Percentiles rank a stretch among this genome's conserved stretches.
phyloP scores from a whole-genome alignment of 2,329 filamentous ascomycete species.

The Stachybotrys chartarum region DNA sequence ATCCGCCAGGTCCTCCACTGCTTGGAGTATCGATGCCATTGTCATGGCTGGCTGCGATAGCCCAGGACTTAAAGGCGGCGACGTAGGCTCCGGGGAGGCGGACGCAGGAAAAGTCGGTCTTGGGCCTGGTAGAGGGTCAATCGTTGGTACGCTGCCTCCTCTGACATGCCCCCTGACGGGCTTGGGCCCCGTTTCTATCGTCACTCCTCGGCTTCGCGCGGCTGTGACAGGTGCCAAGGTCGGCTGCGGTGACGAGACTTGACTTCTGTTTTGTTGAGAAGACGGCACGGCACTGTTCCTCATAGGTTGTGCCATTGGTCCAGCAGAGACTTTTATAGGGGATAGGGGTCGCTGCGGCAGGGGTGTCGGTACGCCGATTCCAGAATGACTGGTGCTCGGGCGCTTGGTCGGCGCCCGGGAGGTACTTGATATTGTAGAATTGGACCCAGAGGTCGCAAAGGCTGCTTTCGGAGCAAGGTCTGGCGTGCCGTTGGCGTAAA shows the following conservation, averaged over 20 bases:
- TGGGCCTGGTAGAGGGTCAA: slow-evolving; percentile 28
- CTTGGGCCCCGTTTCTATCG: slow-evolving; percentile 31
- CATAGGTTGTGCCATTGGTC: slow-evolving; percentile 11
- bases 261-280: slow-evolving; percentile 11
- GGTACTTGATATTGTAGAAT: slow-evolving; percentile 37
- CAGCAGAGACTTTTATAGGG: slow-evolving; percentile 36
- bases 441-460: slow-evolving; percentile 29
- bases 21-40: slow-evolving; percentile 50
- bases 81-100: slow-evolving; percentile 24
- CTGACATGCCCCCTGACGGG: slow-evolving; percentile 30
- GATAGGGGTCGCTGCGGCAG: slow-evolving; percentile 39
- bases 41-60: slow-evolving; percentile 30
- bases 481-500: slow-evolving; percentile 63
- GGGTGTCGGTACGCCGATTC: slow-evolving; percentile 7
- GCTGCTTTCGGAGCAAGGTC: slow-evolving; percentile 32
- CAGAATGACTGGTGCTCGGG: slow-evolving; percentile 24
- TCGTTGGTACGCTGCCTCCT: slow-evolving; percentile 27
- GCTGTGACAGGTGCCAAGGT: slow-evolving; percentile 22
- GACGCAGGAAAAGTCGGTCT: slow-evolving; percentile 14
- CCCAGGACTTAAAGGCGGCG: slow-evolving; percentile 27
- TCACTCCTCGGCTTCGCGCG: slow-evolving; percentile 32
- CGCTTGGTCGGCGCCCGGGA: slow-evolving; percentile 35
- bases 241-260: slow-evolving; percentile 25
- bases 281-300: slow-evolving; percentile 9
- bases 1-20: slow-evolving; percentile 42